These are phyloP conservation scores for Brassica balearica DNA, from an alignment of 441 rosid species.

Conservation along the genomic window DNA sequence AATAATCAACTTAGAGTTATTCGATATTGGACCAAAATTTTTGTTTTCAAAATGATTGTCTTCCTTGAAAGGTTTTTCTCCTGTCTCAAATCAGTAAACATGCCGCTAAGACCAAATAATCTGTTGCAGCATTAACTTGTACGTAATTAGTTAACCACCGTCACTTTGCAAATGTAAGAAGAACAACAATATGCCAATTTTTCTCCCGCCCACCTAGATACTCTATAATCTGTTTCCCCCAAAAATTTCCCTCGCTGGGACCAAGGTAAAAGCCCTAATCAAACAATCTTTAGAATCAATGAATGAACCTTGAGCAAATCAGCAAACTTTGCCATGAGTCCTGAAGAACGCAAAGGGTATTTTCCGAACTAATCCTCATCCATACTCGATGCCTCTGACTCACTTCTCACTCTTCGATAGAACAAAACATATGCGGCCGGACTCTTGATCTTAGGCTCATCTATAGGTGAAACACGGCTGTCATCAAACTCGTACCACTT, in stretches of 20 bases:
- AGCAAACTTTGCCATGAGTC: slow-evolving; percentile 12
- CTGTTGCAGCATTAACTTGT: slow-evolving; percentile 6
- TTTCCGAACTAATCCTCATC: slow-evolving; percentile 13
- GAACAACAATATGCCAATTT: slow-evolving; percentile 20
- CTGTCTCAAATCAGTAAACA: slow-evolving; percentile 3
- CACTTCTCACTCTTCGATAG: slow-evolving; percentile 68
- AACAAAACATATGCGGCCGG: slow-evolving; percentile 88
- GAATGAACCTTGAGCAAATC: slow-evolving; percentile 34
- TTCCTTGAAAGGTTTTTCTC: neutral
- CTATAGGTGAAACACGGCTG: slow-evolving; percentile 66
- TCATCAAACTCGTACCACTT: slow-evolving; percentile 96
- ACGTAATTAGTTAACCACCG: neutral
- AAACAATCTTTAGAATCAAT: slow-evolving; percentile 22
- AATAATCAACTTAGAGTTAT: no score
- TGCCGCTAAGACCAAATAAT: neutral
- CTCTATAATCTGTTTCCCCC: slow-evolving; percentile 17
- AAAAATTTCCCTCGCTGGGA: neutral
- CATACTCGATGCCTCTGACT: slow-evolving; percentile 47
- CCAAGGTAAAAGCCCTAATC: neutral
- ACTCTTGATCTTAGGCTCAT: slow-evolving; percentile 76
- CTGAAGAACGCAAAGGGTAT: slow-evolving; percentile 9
- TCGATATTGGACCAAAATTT: neutral
- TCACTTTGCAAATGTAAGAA: neutral
- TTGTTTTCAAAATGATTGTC: neutral
- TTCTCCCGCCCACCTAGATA: neutral